These are phyloP conservation scores for Aphanomyces stellatus DNA, from an alignment of 352 stramenopile genomes.

Conservation along the genomic window DNA sequence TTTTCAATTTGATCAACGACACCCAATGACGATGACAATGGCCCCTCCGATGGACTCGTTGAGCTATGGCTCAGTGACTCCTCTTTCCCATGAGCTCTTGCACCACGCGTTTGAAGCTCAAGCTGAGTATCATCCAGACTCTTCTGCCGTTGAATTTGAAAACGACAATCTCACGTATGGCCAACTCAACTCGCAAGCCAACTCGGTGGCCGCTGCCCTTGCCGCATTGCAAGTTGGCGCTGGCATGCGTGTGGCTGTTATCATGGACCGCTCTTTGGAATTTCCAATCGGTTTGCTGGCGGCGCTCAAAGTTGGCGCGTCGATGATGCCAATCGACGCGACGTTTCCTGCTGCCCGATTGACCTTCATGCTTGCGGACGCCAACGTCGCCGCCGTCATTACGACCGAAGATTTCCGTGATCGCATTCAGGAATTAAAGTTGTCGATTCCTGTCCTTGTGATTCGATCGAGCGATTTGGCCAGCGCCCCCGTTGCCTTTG, in stretches of 20 bases:
- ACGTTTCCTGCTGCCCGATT: constrained; percentile 38
- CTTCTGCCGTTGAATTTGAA: constrained; percentile 13
- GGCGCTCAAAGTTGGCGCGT: constrained; percentile 84
- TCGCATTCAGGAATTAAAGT: background rate
- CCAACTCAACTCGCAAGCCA: constrained; percentile 26
- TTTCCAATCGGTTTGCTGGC: constrained; percentile 89
- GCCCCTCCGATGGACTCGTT: no score
- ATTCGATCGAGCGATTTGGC: background rate
- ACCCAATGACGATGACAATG: no score
- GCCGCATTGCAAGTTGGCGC: constrained; percentile 41
- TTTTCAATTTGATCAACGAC: no score
- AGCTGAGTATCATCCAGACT: constrained; percentile 22
- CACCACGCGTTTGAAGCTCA: background rate
- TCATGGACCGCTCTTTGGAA: constrained; percentile 89
- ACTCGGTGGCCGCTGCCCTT: constrained; percentile 20
- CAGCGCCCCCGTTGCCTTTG: background rate
- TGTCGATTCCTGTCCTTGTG: background rate
- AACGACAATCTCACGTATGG: constrained; percentile 27
- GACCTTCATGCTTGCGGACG: constrained; percentile 43
- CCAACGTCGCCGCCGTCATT: constrained; percentile 15
- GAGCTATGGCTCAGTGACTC: no score
- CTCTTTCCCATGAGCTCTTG: no score
- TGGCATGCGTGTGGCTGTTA: background rate
- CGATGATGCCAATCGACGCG: constrained; percentile 81
- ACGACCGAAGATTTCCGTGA: background rate